Base-by-base conservation (phyloP, 2,329 filamentous ascomycete species). In the Claviceps pusilla region DNA sequence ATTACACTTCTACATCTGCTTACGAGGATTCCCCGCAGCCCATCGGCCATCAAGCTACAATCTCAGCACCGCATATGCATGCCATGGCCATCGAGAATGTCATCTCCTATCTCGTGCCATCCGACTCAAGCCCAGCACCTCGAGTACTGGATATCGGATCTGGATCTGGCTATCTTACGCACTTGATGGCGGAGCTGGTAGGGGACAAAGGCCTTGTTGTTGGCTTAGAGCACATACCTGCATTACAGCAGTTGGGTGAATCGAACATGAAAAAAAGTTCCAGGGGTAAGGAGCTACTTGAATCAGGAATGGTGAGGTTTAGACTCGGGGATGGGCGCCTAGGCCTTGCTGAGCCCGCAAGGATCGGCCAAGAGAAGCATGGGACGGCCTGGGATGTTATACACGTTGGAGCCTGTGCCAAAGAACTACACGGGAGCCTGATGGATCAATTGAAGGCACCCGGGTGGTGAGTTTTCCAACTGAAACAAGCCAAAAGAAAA, bases 391-490 rank as follows among this genome's bases (percentile, higher is more conserved):
- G 91, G 76, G 89, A 97, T 75, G 90, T 87, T 2, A 97, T 98
- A 56, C 93, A 97, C 66, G 93, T 97, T 3, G 93, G 93, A 0
- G 93, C 93, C 0, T 87, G 89, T 7, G 91, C 91, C 0, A 77
- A 72, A 29, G 78, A 82, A 63, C 70, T 95, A 54, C 90, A 95
- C 65, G 65, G 78, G 19, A 77, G 79, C 56, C 69, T 97, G 59
- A 70, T 95, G 48, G 78, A 83, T 35, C 93, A 97, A 72, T 71
- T 98, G 60, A 82, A 81, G 58, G 72, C 78, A 3, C 91, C 91
- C 0, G 93, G 93, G 0, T 76, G 83, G 72, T 77, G 56, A 62
- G 71, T 63, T 53, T 31, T 14, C 7, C 16, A 7, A 33, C 7
- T 28, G 16, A 47, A n/a, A 14, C 3, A 29, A 6, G 11, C 4